Evolutionary conservation across 2,329 filamentous ascomycete species (phyloP).

Genomic region (Paraphaeosphaeria sporulosa): DNA sequence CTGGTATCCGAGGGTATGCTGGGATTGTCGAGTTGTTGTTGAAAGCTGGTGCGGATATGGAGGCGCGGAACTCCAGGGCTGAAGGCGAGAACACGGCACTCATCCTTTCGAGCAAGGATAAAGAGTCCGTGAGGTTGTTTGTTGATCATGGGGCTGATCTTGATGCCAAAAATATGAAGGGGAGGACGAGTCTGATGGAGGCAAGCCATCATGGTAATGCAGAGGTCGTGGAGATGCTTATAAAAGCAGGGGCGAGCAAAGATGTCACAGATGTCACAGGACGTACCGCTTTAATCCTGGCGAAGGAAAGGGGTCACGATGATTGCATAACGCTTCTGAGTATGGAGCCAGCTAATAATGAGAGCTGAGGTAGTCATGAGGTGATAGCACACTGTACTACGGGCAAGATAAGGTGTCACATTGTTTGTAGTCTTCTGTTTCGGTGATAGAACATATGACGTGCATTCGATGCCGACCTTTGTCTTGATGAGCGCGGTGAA

Average conservation of each 20-base stretch:
- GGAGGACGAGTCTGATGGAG: slow-evolving; percentile 3
- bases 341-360: background rate
- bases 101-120: background rate
- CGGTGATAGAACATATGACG: no score
- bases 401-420: background rate
- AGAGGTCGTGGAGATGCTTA: background rate
- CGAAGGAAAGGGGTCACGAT: background rate
- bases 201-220: background rate
- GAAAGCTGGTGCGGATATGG: background rate
- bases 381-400: background rate
- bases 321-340: background rate
- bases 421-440: no score
- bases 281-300: background rate
- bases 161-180: background rate
- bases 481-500: no score
- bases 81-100: slow-evolving; percentile 1
- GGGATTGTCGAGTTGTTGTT: slow-evolving; percentile 1
- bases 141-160: background rate
- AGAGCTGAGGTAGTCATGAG: background rate
- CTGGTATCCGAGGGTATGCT: background rate
- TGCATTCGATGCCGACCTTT: no score
- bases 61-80: background rate
- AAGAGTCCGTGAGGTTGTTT: background rate
- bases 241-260: background rate
- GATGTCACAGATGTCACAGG: background rate